phyloP scores from a whole-genome alignment of 768 basidiomycete genomes.

The Pleurotus giganteus region DNA sequence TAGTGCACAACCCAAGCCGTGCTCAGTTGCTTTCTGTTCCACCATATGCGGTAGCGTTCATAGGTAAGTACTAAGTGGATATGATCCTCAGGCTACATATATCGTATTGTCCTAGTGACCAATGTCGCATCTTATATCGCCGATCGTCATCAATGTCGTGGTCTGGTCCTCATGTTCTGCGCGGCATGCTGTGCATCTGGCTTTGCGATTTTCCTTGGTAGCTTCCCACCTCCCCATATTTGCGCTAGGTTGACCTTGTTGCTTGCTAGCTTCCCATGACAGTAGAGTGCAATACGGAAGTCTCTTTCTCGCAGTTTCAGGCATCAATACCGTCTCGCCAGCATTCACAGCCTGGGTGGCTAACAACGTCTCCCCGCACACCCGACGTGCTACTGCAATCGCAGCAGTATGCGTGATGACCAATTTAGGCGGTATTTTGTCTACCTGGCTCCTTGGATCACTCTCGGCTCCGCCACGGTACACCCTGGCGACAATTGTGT shows the following conservation, averaged over 20 bases:
- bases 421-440: slow-evolving; percentile 62
- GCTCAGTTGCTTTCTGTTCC: slow-evolving; percentile 46
- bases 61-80: slow-evolving; percentile 21
- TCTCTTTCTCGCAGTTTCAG: slow-evolving; percentile 52
- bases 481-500: slow-evolving; percentile 41
- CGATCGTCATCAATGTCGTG: slow-evolving; percentile 35
- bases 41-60: slow-evolving; percentile 33
- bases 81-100: background rate
- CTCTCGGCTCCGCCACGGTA: slow-evolving; percentile 50
- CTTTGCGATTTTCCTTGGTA: slow-evolving; percentile 38
- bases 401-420: slow-evolving; percentile 57
- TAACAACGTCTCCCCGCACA: slow-evolving; percentile 58
- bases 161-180: slow-evolving; percentile 30
- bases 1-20: slow-evolving; percentile 38
- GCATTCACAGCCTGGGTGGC: slow-evolving; percentile 56
- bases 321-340: slow-evolving; percentile 50
- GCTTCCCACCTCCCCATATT: no score
- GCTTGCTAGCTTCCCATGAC: slow-evolving; percentile 36
- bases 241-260: no score
- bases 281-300: slow-evolving; percentile 47
- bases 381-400: slow-evolving; percentile 55
- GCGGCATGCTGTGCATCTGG: slow-evolving; percentile 28
- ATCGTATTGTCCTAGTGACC: slow-evolving; percentile 26
- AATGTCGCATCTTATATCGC: slow-evolving; percentile 32
- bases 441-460: no score